Evolutionary conservation across 176 grass and related monocot genomes (phyloP), one percentile per base, ranked within the genome.

Genomic region (Carex kokanica): DNA sequence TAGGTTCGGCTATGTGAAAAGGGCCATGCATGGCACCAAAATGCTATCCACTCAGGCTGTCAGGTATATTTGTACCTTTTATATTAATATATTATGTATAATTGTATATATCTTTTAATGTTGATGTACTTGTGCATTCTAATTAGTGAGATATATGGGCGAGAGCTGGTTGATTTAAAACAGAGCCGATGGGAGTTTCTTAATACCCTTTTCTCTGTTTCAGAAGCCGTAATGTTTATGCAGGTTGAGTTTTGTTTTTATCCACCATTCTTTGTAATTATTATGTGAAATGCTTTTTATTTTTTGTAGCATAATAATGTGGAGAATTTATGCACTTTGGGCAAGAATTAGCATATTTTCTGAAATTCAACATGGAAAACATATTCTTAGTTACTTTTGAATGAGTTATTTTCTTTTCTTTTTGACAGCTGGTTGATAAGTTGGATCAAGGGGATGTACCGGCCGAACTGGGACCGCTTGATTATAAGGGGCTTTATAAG

Each of bases 221-320:
- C 95, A 87, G 95, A 98, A 91, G 95, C 92, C 85, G 95, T 98
- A 68, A 98, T 94, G 95, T 98, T 86, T 88, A 98, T 98, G 92
- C 95, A 98, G 95, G 95, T 98, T 40, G 55, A 21, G 84, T 86
- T 85, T 23, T 80, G 32, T 75, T 70, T 78, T 61, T 83, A 64
- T 72, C 52, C 85, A 83, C 47, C 52, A 13, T 15, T 72, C 61
- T 59, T 80, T 83, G 64, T 54, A 24, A 55, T 72, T 64, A 81
- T 25, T 36, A 17, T 64, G 8, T 65, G 4, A 51, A 52, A 18
- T 52, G 5, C 9, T 43, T 40, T 45, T 71, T 45, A 71, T 47
- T 43, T 34, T 71, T 71, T 20, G 13, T 71, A 11, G 21, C n/a
- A 61, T 23, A 18, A 70, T 71, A 71, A 23, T 4, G 25, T 11